Evolutionary conservation across 495 filamentous ascomycete species (phyloP).

Genomic region (Darksidea phi): DNA sequence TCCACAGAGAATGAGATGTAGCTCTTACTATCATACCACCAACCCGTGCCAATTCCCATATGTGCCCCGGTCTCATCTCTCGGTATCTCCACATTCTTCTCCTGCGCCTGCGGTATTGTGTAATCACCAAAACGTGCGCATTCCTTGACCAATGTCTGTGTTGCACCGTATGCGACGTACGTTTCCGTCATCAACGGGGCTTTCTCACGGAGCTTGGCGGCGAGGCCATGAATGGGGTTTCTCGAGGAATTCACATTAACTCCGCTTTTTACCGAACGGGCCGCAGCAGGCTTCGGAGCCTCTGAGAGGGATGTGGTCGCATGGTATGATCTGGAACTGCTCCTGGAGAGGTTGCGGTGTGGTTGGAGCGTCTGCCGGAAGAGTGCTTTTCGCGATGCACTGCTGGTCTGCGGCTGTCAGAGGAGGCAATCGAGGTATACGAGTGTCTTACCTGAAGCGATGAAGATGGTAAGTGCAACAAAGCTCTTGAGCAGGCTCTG

Average conservation of each 20-base stretch:
- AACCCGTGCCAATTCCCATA: slow-evolving; percentile 68
- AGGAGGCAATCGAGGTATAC: neutral
- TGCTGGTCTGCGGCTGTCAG: slow-evolving; percentile 3
- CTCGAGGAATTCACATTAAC: neutral
- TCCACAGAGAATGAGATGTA: neutral
- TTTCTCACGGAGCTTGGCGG: slow-evolving; percentile 16
- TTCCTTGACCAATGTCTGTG: slow-evolving; percentile 72
- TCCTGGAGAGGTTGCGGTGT: slow-evolving; percentile 2
- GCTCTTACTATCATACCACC: slow-evolving; percentile 78
- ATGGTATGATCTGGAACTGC: slow-evolving; percentile 2
- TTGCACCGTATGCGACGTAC: slow-evolving; percentile 74
- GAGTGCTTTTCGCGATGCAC: neutral
- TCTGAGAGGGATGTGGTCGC: neutral
- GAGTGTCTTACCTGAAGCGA: neutral
- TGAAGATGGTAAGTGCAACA: neutral
- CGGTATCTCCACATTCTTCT: slow-evolving; percentile 44
- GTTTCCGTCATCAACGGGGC: slow-evolving; percentile 49
- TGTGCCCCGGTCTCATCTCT: slow-evolving; percentile 72
- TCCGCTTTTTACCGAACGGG: neutral
- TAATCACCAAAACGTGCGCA: slow-evolving; percentile 78
- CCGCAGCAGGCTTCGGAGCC: neutral
- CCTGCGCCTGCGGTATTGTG: slow-evolving; percentile 43
- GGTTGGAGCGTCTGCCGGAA: slow-evolving; percentile 1
- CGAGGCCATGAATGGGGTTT: neutral
- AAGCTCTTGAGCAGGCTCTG: slow-evolving; percentile 26